These are phyloP conservation scores for Scheffersomyces lignicola DNA, from an alignment of 1,139 yeast species.

Conservation along the genomic window DNA sequence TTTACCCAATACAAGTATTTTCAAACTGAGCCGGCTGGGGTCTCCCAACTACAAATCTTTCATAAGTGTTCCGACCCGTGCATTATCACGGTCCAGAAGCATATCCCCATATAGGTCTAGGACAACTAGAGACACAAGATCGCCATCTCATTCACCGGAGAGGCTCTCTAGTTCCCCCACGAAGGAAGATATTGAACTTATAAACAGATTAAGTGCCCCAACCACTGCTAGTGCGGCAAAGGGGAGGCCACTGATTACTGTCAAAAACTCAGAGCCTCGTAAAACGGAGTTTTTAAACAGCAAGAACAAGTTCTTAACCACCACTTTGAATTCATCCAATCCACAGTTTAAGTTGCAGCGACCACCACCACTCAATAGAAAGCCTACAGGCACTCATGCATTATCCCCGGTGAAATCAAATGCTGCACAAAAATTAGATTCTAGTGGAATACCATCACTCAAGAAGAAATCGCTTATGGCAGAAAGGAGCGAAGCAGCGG, in stretches of 20 bases:
- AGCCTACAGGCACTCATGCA: background rate
- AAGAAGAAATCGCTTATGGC: slow-evolving; percentile 35
- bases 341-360: slow-evolving; percentile 6
- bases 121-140: slow-evolving; percentile 2
- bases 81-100: slow-evolving; percentile 2
- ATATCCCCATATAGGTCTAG: background rate
- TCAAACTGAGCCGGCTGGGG: background rate
- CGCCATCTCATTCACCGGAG: background rate
- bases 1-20: background rate
- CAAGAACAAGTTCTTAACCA: slow-evolving; percentile 37
- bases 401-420: slow-evolving; percentile 16
- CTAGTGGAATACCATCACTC: slow-evolving; percentile 19
- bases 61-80: background rate
- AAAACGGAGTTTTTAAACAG: slow-evolving; percentile 10
- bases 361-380: slow-evolving; percentile 6
- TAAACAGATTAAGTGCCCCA: slow-evolving; percentile 25
- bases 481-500: slow-evolving; percentile 29
- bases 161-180: slow-evolving; percentile 3
- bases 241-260: slow-evolving; percentile 7
- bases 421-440: slow-evolving; percentile 16
- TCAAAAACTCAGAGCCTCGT: slow-evolving; percentile 6
- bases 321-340: slow-evolving; percentile 26
- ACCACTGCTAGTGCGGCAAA: slow-evolving; percentile 34
- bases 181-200: slow-evolving; percentile 5
- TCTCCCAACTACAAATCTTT: background rate